Evolutionary conservation across 331 rosid genomes (phyloP).

Genomic region (Spiraea crenata): DNA sequence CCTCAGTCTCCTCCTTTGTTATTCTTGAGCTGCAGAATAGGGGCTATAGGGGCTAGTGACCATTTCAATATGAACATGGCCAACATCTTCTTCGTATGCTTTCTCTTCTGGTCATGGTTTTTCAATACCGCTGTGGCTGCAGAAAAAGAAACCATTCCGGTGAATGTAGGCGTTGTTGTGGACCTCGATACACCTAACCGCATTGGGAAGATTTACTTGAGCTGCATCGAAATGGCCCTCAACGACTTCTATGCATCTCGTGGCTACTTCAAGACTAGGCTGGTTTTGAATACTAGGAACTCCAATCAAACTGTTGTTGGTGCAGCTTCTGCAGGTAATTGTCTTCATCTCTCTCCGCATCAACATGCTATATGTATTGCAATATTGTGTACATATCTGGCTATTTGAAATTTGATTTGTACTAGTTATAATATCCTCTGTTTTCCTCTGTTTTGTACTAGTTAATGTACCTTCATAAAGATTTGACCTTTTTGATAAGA

Average conservation of each 20-base stretch:
- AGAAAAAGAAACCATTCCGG: constrained; percentile 7
- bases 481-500: no score
- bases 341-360: background rate
- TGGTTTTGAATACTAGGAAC: constrained; percentile 27
- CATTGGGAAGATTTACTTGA: constrained; percentile 35
- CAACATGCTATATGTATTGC: background rate
- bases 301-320: constrained; percentile 33
- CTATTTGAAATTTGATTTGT: no score
- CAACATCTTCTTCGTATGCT: background rate
- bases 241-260: constrained; percentile 41
- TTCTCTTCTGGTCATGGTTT: background rate
- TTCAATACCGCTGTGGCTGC: background rate
- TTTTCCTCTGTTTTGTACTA: no score
- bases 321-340: constrained; percentile 44
- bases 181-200: constrained; percentile 1
- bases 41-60: no score
- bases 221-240: constrained; percentile 54
- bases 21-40: background rate
- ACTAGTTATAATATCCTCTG: no score
- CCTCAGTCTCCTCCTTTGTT: no score
- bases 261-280: constrained; percentile 41
- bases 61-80: background rate
- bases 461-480: no score
- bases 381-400: background rate
- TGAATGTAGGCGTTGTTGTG: constrained; percentile 43